Conservation (phyloP, 345 rosid genomes). For the Gossypium longicalyx region DNA sequence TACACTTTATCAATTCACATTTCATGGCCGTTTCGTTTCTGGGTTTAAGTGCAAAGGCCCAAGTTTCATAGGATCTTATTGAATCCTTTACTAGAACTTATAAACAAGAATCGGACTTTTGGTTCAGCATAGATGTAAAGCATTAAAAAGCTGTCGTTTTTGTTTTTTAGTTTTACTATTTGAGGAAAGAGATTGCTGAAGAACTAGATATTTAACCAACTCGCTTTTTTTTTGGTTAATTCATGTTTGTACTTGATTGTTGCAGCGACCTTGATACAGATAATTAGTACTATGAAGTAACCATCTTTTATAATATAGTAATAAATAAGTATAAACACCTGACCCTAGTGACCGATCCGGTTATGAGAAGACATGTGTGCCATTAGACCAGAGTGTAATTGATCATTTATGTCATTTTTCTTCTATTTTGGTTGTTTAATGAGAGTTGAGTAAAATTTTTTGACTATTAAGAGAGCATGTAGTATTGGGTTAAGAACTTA, state of each 20-base stretch:
- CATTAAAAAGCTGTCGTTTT: not conserved
- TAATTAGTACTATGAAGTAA: not conserved
- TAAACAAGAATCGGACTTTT: not conserved
- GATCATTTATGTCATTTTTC: not conserved
- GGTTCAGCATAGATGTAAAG: slow-evolving; percentile 7
- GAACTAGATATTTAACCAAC: not conserved
- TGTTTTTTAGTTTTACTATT: not conserved
- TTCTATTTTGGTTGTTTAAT: not conserved
- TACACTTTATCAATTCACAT: not conserved
- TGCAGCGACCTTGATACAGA: not conserved
- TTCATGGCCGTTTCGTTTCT: slow-evolving; percentile 4
- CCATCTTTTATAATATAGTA: not conserved
- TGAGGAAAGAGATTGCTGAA: not conserved
- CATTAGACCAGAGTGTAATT: not conserved
- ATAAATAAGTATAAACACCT: not conserved
- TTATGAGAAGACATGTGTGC: not conserved
- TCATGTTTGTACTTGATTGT: not conserved
- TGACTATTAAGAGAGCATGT: not conserved
- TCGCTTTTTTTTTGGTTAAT: not conserved
- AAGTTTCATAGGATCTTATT: slow-evolving; percentile 1
- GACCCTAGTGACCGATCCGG: not conserved
- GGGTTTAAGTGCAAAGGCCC: slow-evolving; percentile 11
- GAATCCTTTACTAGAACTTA: not conserved
- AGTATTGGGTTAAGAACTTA: not conserved
- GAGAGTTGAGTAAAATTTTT: not conserved